Base-by-base conservation (phyloP, 257 asterid genomes). In the Asclepias syriaca region DNA sequence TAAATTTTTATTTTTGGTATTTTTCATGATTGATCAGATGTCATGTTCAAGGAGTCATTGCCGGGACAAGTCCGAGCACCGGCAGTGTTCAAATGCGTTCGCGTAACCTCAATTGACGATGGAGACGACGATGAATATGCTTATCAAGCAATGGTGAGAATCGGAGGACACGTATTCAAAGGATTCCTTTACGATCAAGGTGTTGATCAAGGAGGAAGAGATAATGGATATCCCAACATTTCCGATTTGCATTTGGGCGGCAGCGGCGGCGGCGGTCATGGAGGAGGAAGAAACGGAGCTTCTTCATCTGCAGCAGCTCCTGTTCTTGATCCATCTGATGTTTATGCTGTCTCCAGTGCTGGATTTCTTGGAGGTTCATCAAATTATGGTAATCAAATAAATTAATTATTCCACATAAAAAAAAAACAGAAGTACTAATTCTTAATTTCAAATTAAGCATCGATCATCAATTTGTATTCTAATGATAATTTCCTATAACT, bases 111-210 rank as follows among this genome's bases (percentile, higher is more conserved):
- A 0, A 34, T 90, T 0, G 96, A 90, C 9, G 96, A 87, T 11
- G 96, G 93, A 34, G 39, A 34, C 0, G 95, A 90, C 0, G 93
- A 88, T 46, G 96, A 90, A 72, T 90, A 74, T 71, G 96, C 96
- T 15, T 90, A 88, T 39, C 95, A 90, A 43, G 96, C 95, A 0
- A 80, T 81, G 3, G 95, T 88, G 4, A 82, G 78, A 69, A 88
- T 90, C n/a, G 95, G 95, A 3, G 96, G 96, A 19, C 96, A 87
- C 75, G 85, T 88, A 39, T 90, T 90, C 89, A 88, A 90, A 75
- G 96, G 96, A 2, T 87, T 88, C 65, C 75, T 90, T 0, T 90
- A 88, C 11, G 93, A 90, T 82, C 93, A 88, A 85, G 96, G 95
- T 5, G 69, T 80, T 21, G 95, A 82, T 75, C 79, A 77, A 12